Evolutionary conservation across 495 filamentous ascomycete species (phyloP).

Genomic region (Penicillium robsamsonii): DNA sequence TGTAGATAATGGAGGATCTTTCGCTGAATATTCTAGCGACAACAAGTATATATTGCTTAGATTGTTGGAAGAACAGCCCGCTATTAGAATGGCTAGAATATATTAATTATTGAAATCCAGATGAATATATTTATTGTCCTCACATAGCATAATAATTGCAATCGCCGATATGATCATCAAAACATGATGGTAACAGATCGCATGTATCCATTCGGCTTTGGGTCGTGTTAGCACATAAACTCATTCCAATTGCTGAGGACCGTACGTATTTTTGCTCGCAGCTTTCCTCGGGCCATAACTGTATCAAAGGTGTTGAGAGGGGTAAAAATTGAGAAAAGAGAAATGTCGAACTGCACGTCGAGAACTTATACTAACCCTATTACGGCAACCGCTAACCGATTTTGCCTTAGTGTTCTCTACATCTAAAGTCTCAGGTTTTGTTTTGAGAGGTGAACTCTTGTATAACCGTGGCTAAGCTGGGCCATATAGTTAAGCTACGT

Average conservation of each 20-base stretch:
- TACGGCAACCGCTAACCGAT: no score
- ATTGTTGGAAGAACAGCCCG: conserved; percentile 13
- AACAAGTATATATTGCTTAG: conserved; percentile 20
- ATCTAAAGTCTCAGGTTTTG: no score
- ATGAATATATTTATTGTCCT: background rate
- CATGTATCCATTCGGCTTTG: no score
- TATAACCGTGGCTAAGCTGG: no score
- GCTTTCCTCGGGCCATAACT: no score
- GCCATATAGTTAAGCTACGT: no score
- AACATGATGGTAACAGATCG: background rate
- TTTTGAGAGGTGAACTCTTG: no score
- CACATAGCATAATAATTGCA: conserved; percentile 15
- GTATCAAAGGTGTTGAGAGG: no score
- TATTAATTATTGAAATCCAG: background rate
- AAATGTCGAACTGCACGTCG: no score
- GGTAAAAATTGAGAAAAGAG: no score
- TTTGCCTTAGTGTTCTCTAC: no score
- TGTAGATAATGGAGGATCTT: background rate
- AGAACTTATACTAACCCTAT: no score
- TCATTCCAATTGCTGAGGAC: background rate
- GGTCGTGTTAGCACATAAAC: background rate
- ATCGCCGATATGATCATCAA: conserved; percentile 9
- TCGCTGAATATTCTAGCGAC: conserved; percentile 13
- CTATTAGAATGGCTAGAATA: conserved; percentile 11
- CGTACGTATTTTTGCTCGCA: background rate